These are phyloP conservation scores for Fonsecaea multimorphosa DNA, from an alignment of 2,329 filamentous ascomycete species.

Conservation along the genomic window DNA sequence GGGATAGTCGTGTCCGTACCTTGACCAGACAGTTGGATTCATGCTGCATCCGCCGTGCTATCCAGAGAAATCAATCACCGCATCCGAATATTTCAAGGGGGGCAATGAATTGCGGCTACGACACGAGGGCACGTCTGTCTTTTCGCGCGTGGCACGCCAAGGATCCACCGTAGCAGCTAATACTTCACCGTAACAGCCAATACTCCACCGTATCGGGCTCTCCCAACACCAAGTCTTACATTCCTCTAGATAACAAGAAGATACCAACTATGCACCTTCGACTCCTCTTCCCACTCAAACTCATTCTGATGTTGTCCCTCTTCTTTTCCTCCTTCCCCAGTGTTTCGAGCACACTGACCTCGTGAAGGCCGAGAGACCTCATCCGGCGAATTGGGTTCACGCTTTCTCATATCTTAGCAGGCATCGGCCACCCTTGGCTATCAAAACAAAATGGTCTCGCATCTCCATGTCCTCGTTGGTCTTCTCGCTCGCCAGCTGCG, in stretches of 20 bases:
- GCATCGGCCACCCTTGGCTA: background rate
- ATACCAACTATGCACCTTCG: no score
- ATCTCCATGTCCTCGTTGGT: slow-evolving; percentile 5
- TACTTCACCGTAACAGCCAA: background rate
- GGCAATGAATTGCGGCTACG: no score
- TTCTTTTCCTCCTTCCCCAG: no score
- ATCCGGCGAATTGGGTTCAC: no score
- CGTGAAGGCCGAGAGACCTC: no score
- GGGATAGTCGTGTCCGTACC: slow-evolving; percentile 13
- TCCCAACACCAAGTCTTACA: no score
- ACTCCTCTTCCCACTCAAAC: background rate
- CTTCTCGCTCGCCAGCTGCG: background rate
- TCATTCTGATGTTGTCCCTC: no score
- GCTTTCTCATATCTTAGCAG: background rate
- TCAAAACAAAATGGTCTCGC: background rate
- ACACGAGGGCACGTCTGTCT: no score
- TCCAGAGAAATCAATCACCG: background rate
- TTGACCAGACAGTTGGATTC: slow-evolving; percentile 7
- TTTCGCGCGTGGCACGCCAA: background rate
- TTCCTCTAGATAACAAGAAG: no score
- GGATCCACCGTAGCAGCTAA: background rate
- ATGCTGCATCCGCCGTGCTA: background rate
- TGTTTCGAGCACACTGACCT: no score
- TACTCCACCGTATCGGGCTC: background rate
- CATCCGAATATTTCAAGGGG: no score